A percentile compares a stretch with the other conserved stretches of the same genome.
Evolutionary conservation across 306 rosid genomes (phyloP).

Genomic region (Rosa persica): DNA sequence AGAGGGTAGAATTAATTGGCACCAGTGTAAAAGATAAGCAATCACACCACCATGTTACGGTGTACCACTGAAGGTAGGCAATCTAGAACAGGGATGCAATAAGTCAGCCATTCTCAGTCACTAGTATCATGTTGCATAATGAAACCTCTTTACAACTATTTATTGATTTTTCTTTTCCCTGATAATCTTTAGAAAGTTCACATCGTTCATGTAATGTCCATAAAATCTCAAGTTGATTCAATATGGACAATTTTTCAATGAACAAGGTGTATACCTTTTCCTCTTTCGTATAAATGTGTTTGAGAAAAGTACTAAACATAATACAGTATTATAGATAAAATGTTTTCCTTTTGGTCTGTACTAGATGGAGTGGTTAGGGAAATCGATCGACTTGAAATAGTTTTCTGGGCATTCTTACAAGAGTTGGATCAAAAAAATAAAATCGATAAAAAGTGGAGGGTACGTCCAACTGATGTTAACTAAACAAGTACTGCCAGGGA

Average conservation of each 20-base stretch:
- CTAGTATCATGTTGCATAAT: conserved; percentile 1
- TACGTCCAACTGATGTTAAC: no score
- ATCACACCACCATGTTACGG: background rate
- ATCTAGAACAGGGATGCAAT: background rate
- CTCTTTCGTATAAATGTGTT: background rate
- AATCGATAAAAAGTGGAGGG: no score
- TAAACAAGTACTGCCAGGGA: no score
- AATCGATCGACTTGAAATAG: no score
- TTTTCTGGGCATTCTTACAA: no score
- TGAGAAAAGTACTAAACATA: background rate
- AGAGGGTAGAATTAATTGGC: background rate
- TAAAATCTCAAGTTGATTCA: background rate
- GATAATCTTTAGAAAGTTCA: background rate
- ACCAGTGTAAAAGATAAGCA: background rate
- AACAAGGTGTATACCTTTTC: background rate
- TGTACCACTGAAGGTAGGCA: background rate
- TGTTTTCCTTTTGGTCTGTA: no score
- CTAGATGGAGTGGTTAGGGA: no score
- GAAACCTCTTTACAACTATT: background rate
- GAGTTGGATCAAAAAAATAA: no score
- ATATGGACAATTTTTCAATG: background rate
- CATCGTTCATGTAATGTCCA: background rate
- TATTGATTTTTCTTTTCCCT: background rate
- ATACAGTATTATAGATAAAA: background rate
- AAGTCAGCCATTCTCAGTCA: background rate